phyloP scores from a whole-genome alignment of 2,329 filamentous ascomycete genomes.

The Verticillium tricorpus region DNA sequence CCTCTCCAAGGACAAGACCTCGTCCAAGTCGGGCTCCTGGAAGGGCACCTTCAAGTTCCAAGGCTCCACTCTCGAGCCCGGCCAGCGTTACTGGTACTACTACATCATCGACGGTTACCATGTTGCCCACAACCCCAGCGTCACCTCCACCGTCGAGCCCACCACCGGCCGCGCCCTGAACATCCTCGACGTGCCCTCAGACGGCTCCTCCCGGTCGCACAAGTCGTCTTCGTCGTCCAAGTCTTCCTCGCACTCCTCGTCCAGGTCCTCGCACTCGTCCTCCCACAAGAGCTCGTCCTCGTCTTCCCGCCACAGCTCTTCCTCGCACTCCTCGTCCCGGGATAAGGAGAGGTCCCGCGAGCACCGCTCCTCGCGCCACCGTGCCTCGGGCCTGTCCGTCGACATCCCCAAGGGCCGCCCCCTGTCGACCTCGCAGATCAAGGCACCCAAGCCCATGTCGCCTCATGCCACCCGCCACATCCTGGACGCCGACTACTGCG shows the following conservation, averaged over 20 bases:
- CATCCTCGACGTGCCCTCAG: conserved; percentile 83
- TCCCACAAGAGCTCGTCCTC: conserved; percentile 31
- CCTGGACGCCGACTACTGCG: conserved; percentile 74
- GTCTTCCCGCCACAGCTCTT: conserved; percentile 30
- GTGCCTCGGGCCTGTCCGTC: conserved; percentile 47
- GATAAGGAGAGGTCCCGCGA: conserved; percentile 33
- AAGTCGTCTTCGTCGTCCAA: conserved; percentile 38
- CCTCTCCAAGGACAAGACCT: conserved; percentile 79
- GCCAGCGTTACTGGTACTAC: conserved; percentile 99
- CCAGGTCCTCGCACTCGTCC: conserved; percentile 28
- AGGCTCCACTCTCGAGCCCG: conserved; percentile 76
- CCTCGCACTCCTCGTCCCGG: conserved; percentile 32
- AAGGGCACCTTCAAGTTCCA: conserved; percentile 96
- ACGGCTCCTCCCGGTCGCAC: conserved; percentile 34
- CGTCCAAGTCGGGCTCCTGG: conserved; percentile 86
- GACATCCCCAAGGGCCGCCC: conserved; percentile 86
- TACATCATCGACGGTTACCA: conserved; percentile 99
- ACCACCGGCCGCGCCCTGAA: conserved; percentile 96
- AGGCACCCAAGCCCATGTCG: conserved; percentile 83
- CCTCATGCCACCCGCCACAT: conserved; percentile 85
- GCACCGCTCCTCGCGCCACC: conserved; percentile 36
- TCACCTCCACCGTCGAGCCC: conserved; percentile 85
- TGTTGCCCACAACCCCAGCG: conserved; percentile 91
- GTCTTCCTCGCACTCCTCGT: conserved; percentile 38
- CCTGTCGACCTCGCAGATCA: conserved; percentile 82